Base-by-base conservation (phyloP, 768 basidiomycete species). In the Sarcomyxa edulis region DNA sequence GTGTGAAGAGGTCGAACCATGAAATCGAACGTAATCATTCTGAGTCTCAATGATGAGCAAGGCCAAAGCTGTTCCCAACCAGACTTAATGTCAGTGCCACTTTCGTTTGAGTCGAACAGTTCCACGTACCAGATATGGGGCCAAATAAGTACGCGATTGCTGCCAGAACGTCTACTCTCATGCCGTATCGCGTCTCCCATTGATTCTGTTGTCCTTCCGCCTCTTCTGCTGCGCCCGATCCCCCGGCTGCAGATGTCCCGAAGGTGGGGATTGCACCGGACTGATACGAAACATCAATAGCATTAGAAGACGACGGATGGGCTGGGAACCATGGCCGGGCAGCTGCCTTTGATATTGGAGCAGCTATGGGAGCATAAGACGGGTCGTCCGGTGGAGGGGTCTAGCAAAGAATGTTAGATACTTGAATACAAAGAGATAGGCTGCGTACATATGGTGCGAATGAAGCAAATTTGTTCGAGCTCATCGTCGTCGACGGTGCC, bases 21-120 rank as follows among this genome's bases (percentile, higher is more conserved):
- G 84, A 54, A 87, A 88, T 37, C 86, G 77, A 42, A 87, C 76
- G 45, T 76, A 82, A 56, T 87, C 81, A 49, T 83, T 84, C 44
- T 75, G 72, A 7, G 79, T 89, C 59, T 89, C 85, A n/a, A 79
- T 45, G n/a, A 85, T 69, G 7, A 89, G 68, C 22, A 87, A 56
- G 1, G 66, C 19, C 21, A 88, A 58, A 3, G 86, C 87, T 85
- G 40, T 19, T n/a, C n/a, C n/a, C n/a, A n/a, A n/a, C n/a, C n/a
- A n/a, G n/a, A n/a, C n/a, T n/a, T n/a, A n/a, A n/a, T n/a, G n/a
- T n/a, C n/a, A n/a, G n/a, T n/a, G n/a, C n/a, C n/a, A n/a, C n/a
- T n/a, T n/a, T n/a, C n/a, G n/a, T n/a, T n/a, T n/a, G n/a, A n/a
- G n/a, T n/a, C n/a, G n/a, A n/a, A n/a, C n/a, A n/a, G 11, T 24